A percentile compares a stretch with the other conserved stretches of the same genome.
These are phyloP conservation scores for Metschnikowia dekortorum DNA, from an alignment of 805 yeast species.

Conservation along the genomic window DNA sequence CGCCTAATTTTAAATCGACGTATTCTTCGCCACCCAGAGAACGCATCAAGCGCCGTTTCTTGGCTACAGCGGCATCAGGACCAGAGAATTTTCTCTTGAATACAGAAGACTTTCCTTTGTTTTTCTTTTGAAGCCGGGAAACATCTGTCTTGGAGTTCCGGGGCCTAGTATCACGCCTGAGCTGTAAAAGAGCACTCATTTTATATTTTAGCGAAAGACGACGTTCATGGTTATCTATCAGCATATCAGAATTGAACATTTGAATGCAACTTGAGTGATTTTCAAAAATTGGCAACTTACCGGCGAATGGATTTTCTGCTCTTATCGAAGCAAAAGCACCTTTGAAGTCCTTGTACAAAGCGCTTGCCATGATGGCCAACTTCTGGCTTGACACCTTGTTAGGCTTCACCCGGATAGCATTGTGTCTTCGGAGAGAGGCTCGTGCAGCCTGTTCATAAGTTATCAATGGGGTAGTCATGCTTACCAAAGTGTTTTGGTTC, in stretches of 20 bases:
- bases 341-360: slow-evolving; percentile 5
- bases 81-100: not conserved
- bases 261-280: slow-evolving; percentile 4
- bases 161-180: not conserved
- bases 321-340: slow-evolving; percentile 6
- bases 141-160: not conserved
- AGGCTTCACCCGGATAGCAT: slow-evolving; percentile 24
- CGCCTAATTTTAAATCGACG: slow-evolving; percentile 4
- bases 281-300: slow-evolving; percentile 10
- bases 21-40: not conserved
- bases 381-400: not conserved
- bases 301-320: slow-evolving; percentile 3
- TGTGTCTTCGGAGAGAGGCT: slow-evolving; percentile 29
- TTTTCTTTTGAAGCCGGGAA: not conserved
- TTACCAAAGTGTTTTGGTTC: slow-evolving; percentile 17
- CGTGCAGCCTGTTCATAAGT: slow-evolving; percentile 7
- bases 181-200: not conserved
- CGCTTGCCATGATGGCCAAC: slow-evolving; percentile 1
- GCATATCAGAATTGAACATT: not conserved
- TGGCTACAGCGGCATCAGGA: not conserved
- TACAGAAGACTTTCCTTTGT: not conserved
- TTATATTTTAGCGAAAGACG: not conserved
- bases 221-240: not conserved
- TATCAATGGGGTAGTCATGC: not conserved
- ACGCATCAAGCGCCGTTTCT: slow-evolving; percentile 1